Percentiles rank a stretch among this genome's conserved stretches.
Conservation (phyloP, 2,329 filamentous ascomycete genomes). For the Colletotrichum agaves region DNA sequence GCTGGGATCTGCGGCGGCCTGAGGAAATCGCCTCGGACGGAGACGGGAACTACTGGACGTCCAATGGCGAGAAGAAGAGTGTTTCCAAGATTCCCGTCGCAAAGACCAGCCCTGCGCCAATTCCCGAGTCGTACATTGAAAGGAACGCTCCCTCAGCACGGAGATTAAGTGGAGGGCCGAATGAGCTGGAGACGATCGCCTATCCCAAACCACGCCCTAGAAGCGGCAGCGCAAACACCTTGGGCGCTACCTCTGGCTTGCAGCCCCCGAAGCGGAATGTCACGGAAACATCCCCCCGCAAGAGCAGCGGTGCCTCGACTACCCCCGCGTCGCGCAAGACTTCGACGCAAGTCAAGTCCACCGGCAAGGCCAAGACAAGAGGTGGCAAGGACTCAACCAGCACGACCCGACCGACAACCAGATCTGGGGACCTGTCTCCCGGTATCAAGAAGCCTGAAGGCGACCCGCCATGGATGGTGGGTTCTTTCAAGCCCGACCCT, state of each 20-base stretch:
- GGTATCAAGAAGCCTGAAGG: slow-evolving; percentile 81
- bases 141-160: slow-evolving; percentile 76
- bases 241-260: slow-evolving; percentile 49
- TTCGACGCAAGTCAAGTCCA: slow-evolving; percentile 55
- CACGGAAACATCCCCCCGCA: slow-evolving; percentile 67
- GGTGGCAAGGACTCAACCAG: slow-evolving; percentile 62
- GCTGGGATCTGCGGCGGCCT: slow-evolving; percentile 79
- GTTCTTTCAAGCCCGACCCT: slow-evolving; percentile 95
- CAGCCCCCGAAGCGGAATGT: slow-evolving; percentile 52
- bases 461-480: slow-evolving; percentile 94
- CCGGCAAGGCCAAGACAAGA: slow-evolving; percentile 70
- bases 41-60: slow-evolving; percentile 61
- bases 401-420: slow-evolving; percentile 68
- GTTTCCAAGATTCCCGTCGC: slow-evolving; percentile 82
- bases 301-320: slow-evolving; percentile 45
- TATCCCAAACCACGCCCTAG: slow-evolving; percentile 73
- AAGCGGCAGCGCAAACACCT: slow-evolving; percentile 72
- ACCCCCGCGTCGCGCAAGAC: slow-evolving; percentile 55
- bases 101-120: slow-evolving; percentile 80
- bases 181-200: slow-evolving; percentile 66
- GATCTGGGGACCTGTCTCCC: slow-evolving; percentile 65
- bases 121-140: slow-evolving; percentile 77
- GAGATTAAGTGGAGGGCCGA: slow-evolving; percentile 63
- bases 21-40: slow-evolving; percentile 79
- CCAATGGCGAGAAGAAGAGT: slow-evolving; percentile 65